These are phyloP conservation scores for Penicillium italicum DNA, from an alignment of 2,329 filamentous ascomycete genomes.

Conservation along the genomic window DNA sequence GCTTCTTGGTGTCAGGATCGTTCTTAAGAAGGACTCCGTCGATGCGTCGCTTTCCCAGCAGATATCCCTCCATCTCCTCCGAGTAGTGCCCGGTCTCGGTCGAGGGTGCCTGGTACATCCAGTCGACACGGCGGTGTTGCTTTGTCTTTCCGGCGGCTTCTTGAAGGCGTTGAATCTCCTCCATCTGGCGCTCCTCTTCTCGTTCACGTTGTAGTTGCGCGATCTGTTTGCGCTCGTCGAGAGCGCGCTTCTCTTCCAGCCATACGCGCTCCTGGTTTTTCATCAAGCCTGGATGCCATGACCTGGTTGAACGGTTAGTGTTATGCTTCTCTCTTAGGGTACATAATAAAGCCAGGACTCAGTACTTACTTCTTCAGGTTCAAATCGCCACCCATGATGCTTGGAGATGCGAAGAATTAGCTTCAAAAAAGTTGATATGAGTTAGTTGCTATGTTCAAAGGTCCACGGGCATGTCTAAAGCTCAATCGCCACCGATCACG, in stretches of 20 bases:
- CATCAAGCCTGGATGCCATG: slow-evolving; percentile 88
- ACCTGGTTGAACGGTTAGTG: slow-evolving; percentile 44
- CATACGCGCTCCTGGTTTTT: slow-evolving; percentile 89
- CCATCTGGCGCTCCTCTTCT: slow-evolving; percentile 86
- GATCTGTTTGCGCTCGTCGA: slow-evolving; percentile 91
- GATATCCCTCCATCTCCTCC: slow-evolving; percentile 90
- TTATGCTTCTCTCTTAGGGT: not conserved
- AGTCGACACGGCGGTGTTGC: slow-evolving; percentile 80
- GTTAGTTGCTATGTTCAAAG: not conserved
- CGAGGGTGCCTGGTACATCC: slow-evolving; percentile 94
- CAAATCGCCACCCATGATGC: slow-evolving; percentile 86
- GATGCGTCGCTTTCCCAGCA: slow-evolving; percentile 88
- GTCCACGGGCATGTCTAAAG: not conserved
- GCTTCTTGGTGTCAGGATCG: slow-evolving; percentile 67
- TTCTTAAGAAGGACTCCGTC: slow-evolving; percentile 76
- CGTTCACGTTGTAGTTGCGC: slow-evolving; percentile 90
- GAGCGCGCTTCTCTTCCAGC: slow-evolving; percentile 85
- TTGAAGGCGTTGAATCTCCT: slow-evolving; percentile 85
- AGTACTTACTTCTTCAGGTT: slow-evolving; percentile 73
- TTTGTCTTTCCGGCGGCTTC: slow-evolving; percentile 83
- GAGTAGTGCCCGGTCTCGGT: slow-evolving; percentile 64
- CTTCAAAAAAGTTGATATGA: not conserved
- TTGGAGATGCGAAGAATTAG: not conserved
- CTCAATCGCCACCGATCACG: slow-evolving; percentile 4
- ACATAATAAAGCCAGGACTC: not conserved